phyloP scores from a whole-genome alignment of 2,329 filamentous ascomycete genomes.

The Ambrosiella beaveri region DNA sequence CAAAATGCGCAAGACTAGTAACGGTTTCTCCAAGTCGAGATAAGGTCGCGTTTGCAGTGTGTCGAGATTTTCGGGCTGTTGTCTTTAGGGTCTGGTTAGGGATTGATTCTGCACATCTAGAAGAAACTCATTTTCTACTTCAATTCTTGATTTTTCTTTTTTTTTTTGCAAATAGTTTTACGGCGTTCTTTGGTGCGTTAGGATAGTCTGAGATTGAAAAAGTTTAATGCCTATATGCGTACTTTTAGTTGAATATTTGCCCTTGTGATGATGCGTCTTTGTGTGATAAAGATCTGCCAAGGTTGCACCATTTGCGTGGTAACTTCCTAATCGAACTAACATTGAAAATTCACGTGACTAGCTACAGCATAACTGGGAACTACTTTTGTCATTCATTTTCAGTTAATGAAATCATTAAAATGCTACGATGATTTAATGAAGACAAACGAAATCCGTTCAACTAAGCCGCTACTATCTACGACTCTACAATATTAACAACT shows the following conservation, averaged over 20 bases:
- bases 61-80: not conserved
- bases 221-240: not conserved
- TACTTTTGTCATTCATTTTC: no score
- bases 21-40: conserved; percentile 22
- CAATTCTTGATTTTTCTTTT: not conserved
- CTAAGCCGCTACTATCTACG: not conserved
- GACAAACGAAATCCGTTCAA: not conserved
- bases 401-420: no score
- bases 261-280: not conserved
- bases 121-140: not conserved
- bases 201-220: not conserved
- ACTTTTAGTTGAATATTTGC: not conserved
- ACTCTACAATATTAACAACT: not conserved
- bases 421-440: no score
- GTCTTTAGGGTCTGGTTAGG: not conserved
- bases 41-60: conserved; percentile 15
- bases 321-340: no score
- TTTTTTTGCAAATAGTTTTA: not conserved
- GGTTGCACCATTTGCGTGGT: no score
- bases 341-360: no score
- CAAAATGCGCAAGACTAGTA: conserved; percentile 27
- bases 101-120: not conserved
- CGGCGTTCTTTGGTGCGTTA: not conserved
- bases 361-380: no score
- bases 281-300: no score